Conservation (phyloP, 352 stramenopile genomes). For the Phytopythium boreale region DNA sequence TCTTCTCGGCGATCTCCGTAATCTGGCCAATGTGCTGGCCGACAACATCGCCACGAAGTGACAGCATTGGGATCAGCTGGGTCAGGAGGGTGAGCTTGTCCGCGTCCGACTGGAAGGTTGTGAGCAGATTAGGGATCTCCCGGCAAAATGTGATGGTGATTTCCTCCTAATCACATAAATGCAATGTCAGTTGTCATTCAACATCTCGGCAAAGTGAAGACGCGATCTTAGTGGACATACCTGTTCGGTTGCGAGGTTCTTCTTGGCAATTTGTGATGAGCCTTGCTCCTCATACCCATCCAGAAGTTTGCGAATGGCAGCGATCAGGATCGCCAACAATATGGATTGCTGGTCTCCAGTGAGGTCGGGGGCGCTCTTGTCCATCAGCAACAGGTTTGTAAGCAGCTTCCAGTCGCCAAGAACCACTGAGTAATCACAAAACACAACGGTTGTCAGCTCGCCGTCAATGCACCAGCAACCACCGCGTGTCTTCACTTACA, state of each 20-base stretch:
- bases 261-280: constrained; percentile 31
- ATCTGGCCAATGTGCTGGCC: constrained; percentile 67
- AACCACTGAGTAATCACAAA: constrained; percentile 57
- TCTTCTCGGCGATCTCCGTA: constrained; percentile 67
- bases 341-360: constrained; percentile 81
- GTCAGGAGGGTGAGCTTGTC: constrained; percentile 77
- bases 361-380: constrained; percentile 80
- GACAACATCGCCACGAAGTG: constrained; percentile 55
- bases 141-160: constrained; percentile 79
- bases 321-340: constrained; percentile 67
- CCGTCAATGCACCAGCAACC: constrained; percentile 1
- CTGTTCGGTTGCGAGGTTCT: constrained; percentile 44
- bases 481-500: constrained; percentile 38
- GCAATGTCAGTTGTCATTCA: neutral
- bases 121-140: constrained; percentile 73
- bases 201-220: neutral
- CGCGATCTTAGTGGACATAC: constrained; percentile 22
- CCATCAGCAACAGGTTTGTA: constrained; percentile 65
- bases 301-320: constrained; percentile 61
- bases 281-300: constrained; percentile 22
- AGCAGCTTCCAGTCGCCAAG: constrained; percentile 79
- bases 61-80: constrained; percentile 72
- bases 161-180: constrained; percentile 43
- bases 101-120: constrained; percentile 72
- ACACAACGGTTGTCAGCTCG: constrained; percentile 5